Conservation (phyloP, 1,284 basidiomycete species). For the Malassezia pachydermatis region DNA sequence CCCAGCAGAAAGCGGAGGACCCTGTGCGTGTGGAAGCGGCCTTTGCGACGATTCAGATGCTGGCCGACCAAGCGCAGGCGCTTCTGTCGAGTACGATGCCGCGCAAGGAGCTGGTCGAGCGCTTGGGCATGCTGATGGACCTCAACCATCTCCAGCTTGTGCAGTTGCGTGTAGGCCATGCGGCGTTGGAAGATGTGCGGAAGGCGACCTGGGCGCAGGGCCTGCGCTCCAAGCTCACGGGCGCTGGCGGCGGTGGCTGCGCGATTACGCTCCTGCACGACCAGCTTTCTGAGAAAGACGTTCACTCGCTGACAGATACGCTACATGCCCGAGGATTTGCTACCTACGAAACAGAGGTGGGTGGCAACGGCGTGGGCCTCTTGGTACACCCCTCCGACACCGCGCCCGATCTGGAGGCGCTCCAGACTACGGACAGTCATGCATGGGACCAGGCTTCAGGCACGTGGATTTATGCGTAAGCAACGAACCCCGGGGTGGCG, state of each 20-base stretch:
- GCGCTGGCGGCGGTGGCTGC: slow-evolving; percentile 96
- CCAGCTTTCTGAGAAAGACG: slow-evolving; percentile 50
- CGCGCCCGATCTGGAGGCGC: not conserved
- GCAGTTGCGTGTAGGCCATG: slow-evolving; percentile 84
- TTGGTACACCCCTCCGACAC: slow-evolving; percentile 51
- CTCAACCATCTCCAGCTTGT: slow-evolving; percentile 82
- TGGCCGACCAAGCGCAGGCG: slow-evolving; percentile 29
- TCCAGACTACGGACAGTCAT: not conserved
- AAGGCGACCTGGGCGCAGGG: slow-evolving; percentile 59
- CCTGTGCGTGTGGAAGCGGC: slow-evolving; percentile 40
- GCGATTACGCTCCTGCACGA: slow-evolving; percentile 90
- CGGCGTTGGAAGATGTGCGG: slow-evolving; percentile 71
- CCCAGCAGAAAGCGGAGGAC: slow-evolving; percentile 60
- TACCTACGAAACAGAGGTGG: slow-evolving; percentile 82
- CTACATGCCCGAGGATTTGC: slow-evolving; percentile 58
- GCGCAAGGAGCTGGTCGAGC: slow-evolving; percentile 18
- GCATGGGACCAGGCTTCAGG: slow-evolving; percentile 4
- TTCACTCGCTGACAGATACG: slow-evolving; percentile 21
- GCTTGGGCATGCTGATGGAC: slow-evolving; percentile 54
- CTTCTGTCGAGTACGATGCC: slow-evolving; percentile 18
- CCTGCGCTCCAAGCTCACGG: slow-evolving; percentile 90
- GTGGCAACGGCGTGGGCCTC: slow-evolving; percentile 81
- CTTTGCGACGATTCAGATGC: slow-evolving; percentile 24
- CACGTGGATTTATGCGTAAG: slow-evolving; percentile 16
- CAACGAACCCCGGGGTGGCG: not conserved